Evolutionary conservation across 345 rosid genomes (phyloP), one percentile per base, ranked within the genome.

Genomic region (Passiflora organensis): DNA sequence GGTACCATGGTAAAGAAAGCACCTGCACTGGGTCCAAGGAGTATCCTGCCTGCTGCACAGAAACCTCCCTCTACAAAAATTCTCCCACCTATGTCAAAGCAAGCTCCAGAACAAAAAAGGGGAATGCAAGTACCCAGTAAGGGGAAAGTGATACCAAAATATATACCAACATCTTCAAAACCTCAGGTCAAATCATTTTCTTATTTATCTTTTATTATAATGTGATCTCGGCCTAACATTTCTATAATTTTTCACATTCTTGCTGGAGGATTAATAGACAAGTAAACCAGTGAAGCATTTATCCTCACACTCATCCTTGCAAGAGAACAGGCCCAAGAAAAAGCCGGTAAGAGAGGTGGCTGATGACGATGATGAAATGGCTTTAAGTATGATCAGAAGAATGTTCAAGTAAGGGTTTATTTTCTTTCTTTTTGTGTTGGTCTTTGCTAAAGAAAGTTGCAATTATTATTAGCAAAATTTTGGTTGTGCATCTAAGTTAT

Each of bases 301-400:
- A 10, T 32, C 78, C 10, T 67, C 77, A 0, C 78, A 52, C 49
- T 63, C 65, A 44, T 28, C 65, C 10, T 54, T 58, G 13, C 78
- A 63, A 57, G 81, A 72, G 56, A 57, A 72, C 28, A 76, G 64
- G 18, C 72, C 80, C 28, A 84, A 73, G 82, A 90, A 77, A 70
- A 82, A 64, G 66, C 81, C 82, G 17, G 53, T 20, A 19, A 67
- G 71, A 62, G 66, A 32, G 20, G 59, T 70, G 47, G 39, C 56
- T n/a, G 75, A 78, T 22, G 78, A 63, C 38, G 79, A 71, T 2
- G 57, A 56, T 71, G 79, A 53, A 9, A 41, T 11, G 34, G 86
- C 94, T 18, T 50, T 89, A 16, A 37, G 22, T 51, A 69, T 76
- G 68, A 67, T 90, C 55, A 81, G 95, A 67, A 22, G 65, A 48